Evolutionary conservation across 2,329 filamentous ascomycete species (phyloP), one percentile per base, ranked within the genome.

Genomic region (Calonectria hongkongensis): DNA sequence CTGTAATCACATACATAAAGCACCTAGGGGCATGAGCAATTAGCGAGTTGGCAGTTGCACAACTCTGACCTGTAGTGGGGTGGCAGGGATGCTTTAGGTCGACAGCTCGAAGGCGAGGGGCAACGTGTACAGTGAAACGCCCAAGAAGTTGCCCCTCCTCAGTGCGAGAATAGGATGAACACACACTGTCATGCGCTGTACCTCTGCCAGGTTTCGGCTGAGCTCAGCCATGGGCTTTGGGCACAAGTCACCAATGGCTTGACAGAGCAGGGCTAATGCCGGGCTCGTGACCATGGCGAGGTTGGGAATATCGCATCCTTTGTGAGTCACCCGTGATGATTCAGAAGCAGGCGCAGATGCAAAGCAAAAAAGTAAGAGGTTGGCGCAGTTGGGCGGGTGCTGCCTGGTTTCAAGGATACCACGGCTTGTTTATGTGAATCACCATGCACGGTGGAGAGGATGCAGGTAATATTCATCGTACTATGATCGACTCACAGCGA

Each of bases 121-220:
- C 56, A 73, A 72, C 70, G 71, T 75, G 74, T 75, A 78, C 78
- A 79, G 78, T 79, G 76, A 50, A 64, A 77, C 50, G 28, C 1
- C 33, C 30, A 18, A 47, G 7, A 41, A 48, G 45, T 58, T 68
- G 51, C 64, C 75, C 75, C 69, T 73, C 74, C 45, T 73, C 54
- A 60, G 54, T 60, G 54, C 15, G 54, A 60, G 54, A 21, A 13
- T 5, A 6, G 9, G 36, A 41, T 41, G 33, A 60, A 12, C 54
- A 60, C 54, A 12, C 54, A 60, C 54, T 60, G 54, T 60, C 54
- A n/a, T 41, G 21, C 21, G 54, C 33, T 36, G 54, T 60, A 60
- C 54, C 54, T 36, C 12, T 10, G 21, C 5, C 21, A 27, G 21
- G 54, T 36, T 12, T 10, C 33, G 7, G 33, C 36, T n/a, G 21